phyloP scores from a whole-genome alignment of 345 rosid species.

The Aquilaria sinensis region DNA sequence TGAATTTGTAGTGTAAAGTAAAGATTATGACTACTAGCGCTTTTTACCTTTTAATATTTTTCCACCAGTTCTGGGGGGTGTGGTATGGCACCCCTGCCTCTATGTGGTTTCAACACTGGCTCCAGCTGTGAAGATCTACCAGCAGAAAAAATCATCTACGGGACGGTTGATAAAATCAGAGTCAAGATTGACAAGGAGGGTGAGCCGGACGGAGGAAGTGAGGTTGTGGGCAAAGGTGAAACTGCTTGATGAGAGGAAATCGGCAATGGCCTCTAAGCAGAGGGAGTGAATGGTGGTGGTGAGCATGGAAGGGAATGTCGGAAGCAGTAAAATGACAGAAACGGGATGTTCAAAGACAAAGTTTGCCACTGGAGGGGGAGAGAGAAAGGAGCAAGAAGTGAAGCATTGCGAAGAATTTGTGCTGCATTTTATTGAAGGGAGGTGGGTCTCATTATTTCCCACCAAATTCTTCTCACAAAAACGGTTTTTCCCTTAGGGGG shows the following conservation, averaged over 20 bases:
- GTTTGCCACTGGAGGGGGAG: constrained; percentile 8
- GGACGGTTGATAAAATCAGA: constrained; percentile 8
- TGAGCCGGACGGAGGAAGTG: constrained; percentile 7
- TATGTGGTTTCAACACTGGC: too few relatives aligned
- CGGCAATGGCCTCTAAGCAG: constrained; percentile 13
- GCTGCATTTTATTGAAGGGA: too few relatives aligned
- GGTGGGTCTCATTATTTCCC: too few relatives aligned
- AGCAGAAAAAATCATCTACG: not conserved
- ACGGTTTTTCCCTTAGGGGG: too few relatives aligned
- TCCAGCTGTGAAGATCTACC: constrained; percentile 9
- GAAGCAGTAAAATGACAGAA: constrained; percentile 10
- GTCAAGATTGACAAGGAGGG: constrained; percentile 15
- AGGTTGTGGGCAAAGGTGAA: constrained; percentile 10
- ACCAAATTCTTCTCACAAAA: too few relatives aligned
- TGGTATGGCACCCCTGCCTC: too few relatives aligned
- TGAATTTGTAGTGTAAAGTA: too few relatives aligned
- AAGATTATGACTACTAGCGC: too few relatives aligned
- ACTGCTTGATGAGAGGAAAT: constrained; percentile 16
- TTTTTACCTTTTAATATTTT: too few relatives aligned
- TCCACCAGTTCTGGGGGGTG: too few relatives aligned
- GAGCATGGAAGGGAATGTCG: constrained; percentile 3
- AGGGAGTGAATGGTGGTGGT: not conserved
- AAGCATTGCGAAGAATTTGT: too few relatives aligned
- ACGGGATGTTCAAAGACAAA: not conserved
- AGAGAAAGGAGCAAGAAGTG: constrained; percentile 14